phyloP scores from a whole-genome alignment of 805 yeast species.

The Vanderwaltozyma verrucispora region DNA sequence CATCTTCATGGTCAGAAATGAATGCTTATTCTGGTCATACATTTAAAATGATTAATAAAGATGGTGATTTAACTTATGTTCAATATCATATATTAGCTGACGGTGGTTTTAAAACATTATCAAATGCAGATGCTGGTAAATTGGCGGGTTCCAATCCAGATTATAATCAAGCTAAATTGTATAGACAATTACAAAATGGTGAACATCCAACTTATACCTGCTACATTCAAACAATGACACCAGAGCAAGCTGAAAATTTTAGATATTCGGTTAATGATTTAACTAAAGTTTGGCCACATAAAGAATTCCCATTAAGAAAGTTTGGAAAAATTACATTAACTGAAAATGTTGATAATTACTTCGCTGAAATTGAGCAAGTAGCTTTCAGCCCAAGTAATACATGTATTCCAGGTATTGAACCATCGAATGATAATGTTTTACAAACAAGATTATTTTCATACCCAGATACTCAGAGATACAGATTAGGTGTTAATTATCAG shows the following conservation, averaged over 20 bases:
- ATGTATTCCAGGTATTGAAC: conserved; percentile 63
- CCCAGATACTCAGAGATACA: conserved; percentile 67
- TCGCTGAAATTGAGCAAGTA: conserved; percentile 38
- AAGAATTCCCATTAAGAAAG: conserved; percentile 70
- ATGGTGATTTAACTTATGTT: conserved; percentile 43
- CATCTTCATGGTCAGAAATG: conserved; percentile 44
- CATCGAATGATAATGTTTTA: conserved; percentile 68
- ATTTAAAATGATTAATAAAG: conserved; percentile 43
- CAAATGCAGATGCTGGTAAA: conserved; percentile 37
- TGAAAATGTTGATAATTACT: conserved; percentile 47
- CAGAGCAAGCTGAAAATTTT: conserved; percentile 61
- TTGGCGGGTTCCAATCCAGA: conserved; percentile 43
- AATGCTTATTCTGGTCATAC: conserved; percentile 60
- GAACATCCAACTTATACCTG: conserved; percentile 42
- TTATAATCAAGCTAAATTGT: conserved; percentile 33
- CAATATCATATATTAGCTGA: conserved; percentile 46
- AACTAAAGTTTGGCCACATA: conserved; percentile 86
- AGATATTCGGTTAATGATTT: conserved; percentile 78
- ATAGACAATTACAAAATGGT: conserved; percentile 37
- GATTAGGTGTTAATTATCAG: conserved; percentile 59
- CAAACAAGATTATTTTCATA: conserved; percentile 69
- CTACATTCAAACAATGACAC: conserved; percentile 59
- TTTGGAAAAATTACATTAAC: conserved; percentile 53
- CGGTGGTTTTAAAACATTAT: conserved; percentile 38
- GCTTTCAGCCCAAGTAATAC: conserved; percentile 65